phyloP scores from a whole-genome alignment of 495 filamentous ascomycete species.

The Trichoderma parareesei region DNA sequence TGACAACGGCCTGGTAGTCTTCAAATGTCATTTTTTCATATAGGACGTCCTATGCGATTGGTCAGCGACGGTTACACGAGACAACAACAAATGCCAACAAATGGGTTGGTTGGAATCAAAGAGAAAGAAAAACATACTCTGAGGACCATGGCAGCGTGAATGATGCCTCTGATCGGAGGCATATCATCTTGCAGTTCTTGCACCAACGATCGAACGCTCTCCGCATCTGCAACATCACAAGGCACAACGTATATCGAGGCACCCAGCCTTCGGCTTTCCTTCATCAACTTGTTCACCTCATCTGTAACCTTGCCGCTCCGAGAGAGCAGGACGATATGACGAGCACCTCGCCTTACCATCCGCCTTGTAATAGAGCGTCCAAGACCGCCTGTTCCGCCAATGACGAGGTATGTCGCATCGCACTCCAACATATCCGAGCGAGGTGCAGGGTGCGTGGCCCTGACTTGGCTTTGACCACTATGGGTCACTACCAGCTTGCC shows the following conservation, averaged over 20 bases:
- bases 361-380: constrained; percentile 51
- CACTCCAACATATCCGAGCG: constrained; percentile 24
- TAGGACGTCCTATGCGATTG: constrained; percentile 38
- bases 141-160: constrained; percentile 51
- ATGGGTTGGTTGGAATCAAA: too few species aligned
- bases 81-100: too few species aligned
- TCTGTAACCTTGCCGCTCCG: constrained; percentile 39
- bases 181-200: constrained; percentile 26
- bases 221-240: constrained; percentile 35
- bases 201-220: constrained; percentile 31
- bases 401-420: constrained; percentile 49
- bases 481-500: constrained; percentile 49
- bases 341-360: constrained; percentile 53
- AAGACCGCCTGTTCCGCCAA: constrained; percentile 58
- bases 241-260: constrained; percentile 32
- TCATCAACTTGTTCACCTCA: constrained; percentile 35
- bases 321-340: constrained; percentile 50
- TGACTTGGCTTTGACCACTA: constrained; percentile 17
- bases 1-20: constrained; percentile 34
- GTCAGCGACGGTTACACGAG: constrained; percentile 14
- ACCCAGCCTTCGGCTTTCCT: constrained; percentile 31
- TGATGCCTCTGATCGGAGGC: constrained; percentile 38
- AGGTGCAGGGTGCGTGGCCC: constrained; percentile 14
- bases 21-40: constrained; percentile 42
- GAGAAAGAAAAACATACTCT: too few species aligned